These are phyloP conservation scores for Talaromyces sp. DNA, from an alignment of 2,329 filamentous ascomycete genomes.

Conservation along the genomic window DNA sequence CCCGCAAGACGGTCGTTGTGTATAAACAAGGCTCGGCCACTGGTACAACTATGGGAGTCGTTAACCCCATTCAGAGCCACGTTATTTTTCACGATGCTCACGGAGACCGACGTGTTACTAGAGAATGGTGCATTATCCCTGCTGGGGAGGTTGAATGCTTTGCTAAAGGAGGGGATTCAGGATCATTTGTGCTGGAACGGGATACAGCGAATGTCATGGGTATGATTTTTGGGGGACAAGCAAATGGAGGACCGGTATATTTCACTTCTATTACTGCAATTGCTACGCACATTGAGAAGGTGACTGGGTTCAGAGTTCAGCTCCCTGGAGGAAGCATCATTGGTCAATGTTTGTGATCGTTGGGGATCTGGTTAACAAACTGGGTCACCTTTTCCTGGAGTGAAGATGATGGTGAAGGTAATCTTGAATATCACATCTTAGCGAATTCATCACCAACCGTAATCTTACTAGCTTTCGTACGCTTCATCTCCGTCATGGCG, in stretches of 20 bases:
- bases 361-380: background rate
- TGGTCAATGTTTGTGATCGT: background rate
- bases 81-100: slow-evolving; percentile 4
- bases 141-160: background rate
- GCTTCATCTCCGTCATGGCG: slow-evolving; percentile 5
- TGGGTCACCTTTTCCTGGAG: background rate
- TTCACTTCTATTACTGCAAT: slow-evolving; percentile 12
- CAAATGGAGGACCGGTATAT: slow-evolving; percentile 4
- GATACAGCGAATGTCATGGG: slow-evolving; percentile 4
- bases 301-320: slow-evolving; percentile 8
- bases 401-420: background rate
- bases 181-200: slow-evolving; percentile 6
- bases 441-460: slow-evolving; percentile 7
- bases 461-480: slow-evolving; percentile 10
- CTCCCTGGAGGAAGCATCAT: slow-evolving; percentile 2
- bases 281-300: background rate
- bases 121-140: slow-evolving; percentile 10
- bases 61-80: slow-evolving; percentile 10
- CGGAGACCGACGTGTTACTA: slow-evolving; percentile 1
- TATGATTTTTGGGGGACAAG: slow-evolving; percentile 7
- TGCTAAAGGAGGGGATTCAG: slow-evolving; percentile 6
- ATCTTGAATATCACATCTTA: background rate
- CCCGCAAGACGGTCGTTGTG: background rate
- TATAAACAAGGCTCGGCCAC: slow-evolving; percentile 6
- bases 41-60: background rate